Evolutionary conservation across 2,329 filamentous ascomycete species (phyloP).

Genomic region (Aspergillus sp.): DNA sequence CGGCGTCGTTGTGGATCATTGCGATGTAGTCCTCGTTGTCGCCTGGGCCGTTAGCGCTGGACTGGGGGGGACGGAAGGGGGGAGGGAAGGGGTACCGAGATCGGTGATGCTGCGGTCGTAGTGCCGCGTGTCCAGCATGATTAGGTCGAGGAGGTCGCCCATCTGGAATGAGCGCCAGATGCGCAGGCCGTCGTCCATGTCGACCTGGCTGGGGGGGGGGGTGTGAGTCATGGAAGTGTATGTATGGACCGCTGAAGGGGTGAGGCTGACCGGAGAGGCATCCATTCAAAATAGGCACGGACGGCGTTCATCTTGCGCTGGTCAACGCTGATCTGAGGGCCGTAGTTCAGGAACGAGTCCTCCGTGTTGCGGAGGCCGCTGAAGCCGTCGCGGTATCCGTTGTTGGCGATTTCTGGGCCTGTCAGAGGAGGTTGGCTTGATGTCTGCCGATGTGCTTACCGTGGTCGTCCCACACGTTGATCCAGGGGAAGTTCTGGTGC

Average conservation of each 20-base stretch:
- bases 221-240: slow-evolving; percentile 24
- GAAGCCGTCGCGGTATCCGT: slow-evolving; percentile 63
- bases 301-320: slow-evolving; percentile 73
- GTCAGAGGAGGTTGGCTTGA: slow-evolving; percentile 1
- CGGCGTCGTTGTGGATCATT: slow-evolving; percentile 64
- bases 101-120: slow-evolving; percentile 67
- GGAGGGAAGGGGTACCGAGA: slow-evolving; percentile 9
- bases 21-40: slow-evolving; percentile 64
- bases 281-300: slow-evolving; percentile 68
- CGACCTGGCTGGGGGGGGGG: slow-evolving; percentile 51
- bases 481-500: slow-evolving; percentile 61
- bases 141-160: slow-evolving; percentile 64
- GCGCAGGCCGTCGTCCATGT: slow-evolving; percentile 67
- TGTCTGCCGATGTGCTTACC: slow-evolving; percentile 26
- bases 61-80: too few relatives aligned
- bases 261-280: slow-evolving; percentile 50
- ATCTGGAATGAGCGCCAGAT: slow-evolving; percentile 68
- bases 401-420: slow-evolving; percentile 58
- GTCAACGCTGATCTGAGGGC: slow-evolving; percentile 61
- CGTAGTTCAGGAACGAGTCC: slow-evolving; percentile 60
- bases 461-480: slow-evolving; percentile 65
- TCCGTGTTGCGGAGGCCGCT: slow-evolving; percentile 65
- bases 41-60: slow-evolving; percentile 36
- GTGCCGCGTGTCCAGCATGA: slow-evolving; percentile 68
- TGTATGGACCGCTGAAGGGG: slow-evolving; percentile 14